Conservation (phyloP, 2,329 filamentous ascomycete species). For the Hymenoscyphus salicellus region DNA sequence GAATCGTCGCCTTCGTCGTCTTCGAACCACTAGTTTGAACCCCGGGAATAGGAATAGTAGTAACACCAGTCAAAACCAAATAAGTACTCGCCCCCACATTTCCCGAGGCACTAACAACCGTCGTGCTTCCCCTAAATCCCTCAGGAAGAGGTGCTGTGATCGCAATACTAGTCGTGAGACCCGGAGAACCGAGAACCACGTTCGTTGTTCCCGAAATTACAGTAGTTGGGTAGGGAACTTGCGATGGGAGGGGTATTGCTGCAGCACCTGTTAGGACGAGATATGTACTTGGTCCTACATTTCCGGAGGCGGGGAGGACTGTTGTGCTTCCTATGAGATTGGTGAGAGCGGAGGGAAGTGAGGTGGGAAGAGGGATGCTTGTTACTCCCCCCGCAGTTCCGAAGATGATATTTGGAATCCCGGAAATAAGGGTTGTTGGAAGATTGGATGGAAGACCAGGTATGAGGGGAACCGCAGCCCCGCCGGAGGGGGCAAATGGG, state of each 20-base stretch:
- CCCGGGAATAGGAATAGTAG: neutral
- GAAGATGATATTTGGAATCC: neutral
- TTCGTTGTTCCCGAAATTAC: neutral
- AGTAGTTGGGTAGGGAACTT: neutral
- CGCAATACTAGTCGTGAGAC: neutral
- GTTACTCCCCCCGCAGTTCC: neutral
- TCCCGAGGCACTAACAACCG: neutral
- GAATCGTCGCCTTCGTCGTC: neutral
- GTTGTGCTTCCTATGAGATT: neutral
- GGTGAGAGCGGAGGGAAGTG: neutral
- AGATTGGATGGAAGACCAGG: neutral
- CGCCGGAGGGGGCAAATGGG: neutral
- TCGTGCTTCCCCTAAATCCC: neutral
- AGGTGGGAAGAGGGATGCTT: neutral
- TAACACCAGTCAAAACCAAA: constrained; percentile 2
- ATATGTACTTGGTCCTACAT: neutral
- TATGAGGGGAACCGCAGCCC: neutral
- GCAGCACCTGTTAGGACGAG: neutral
- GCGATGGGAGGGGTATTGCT: neutral
- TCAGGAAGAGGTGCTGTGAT: neutral
- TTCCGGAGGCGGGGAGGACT: neutral
- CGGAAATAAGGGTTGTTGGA: neutral
- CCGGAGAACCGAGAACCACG: neutral
- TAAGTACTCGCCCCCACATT: neutral
- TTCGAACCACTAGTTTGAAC: neutral